phyloP scores from a whole-genome alignment of 768 basidiomycete genomes.

The Naganishia randhawae region DNA sequence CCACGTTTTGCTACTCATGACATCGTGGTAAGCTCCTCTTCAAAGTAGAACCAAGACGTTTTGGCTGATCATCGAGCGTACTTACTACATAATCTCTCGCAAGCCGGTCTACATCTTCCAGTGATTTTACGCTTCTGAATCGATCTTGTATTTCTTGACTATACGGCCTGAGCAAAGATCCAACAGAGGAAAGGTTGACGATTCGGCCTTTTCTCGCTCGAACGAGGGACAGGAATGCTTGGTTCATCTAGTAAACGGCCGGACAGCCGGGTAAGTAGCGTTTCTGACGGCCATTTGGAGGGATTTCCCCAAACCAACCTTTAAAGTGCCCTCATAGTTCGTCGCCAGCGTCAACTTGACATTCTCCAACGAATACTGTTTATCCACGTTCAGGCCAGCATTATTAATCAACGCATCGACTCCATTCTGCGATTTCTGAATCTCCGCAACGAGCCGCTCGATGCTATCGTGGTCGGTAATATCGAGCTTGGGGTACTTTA shows the following conservation, averaged over 20 bases:
- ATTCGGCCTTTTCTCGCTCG: slow-evolving; percentile 17
- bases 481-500: slow-evolving; percentile 24
- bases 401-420: slow-evolving; percentile 30
- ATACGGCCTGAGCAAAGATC: slow-evolving; percentile 23
- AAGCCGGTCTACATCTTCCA: slow-evolving; percentile 10
- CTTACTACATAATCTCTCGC: slow-evolving; percentile 23
- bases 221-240: slow-evolving; percentile 22
- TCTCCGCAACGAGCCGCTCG: slow-evolving; percentile 7
- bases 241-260: slow-evolving; percentile 12
- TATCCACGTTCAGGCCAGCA: slow-evolving; percentile 26
- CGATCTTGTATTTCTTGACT: slow-evolving; percentile 20
- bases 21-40: background rate
- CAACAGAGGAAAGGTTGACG: slow-evolving; percentile 27
- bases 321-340: slow-evolving; percentile 20
- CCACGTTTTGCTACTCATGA: background rate
- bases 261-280: background rate
- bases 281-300: background rate
- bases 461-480: slow-evolving; percentile 18
- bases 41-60: background rate
- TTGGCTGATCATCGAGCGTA: background rate
- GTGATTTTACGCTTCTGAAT: slow-evolving; percentile 7
- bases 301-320: background rate
- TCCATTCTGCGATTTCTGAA: slow-evolving; percentile 11
- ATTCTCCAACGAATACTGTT: slow-evolving; percentile 20
- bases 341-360: slow-evolving; percentile 23